Base-by-base conservation (phyloP, 2,329 filamentous ascomycete species). In the Emergomyces pasteurianus region DNA sequence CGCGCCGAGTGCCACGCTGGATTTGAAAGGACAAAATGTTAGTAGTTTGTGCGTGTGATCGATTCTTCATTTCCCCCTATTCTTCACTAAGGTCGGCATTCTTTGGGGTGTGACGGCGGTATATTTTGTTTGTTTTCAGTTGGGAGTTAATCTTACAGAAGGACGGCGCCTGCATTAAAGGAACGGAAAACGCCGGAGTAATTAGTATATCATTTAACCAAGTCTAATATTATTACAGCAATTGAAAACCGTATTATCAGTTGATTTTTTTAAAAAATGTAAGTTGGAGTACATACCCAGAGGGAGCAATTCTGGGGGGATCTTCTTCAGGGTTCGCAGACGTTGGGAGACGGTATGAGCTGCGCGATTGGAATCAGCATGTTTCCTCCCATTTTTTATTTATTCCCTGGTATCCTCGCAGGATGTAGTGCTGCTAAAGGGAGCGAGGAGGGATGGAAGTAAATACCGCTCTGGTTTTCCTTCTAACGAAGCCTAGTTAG, bases 301-400 rank as follows among this genome's bases (percentile, higher is more conserved):
- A 72, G 94, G 94, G 69, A 92, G 85, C 83, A 99, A 83, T 83
- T 99, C 94, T 69, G 90, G 86, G 68, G 94, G 94, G 73, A 97
- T 88, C 79, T 86, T 86, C 83, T 88, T 92, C 73, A 96, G 82
- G 74, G 86, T 87, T 75, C 92, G 89, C 71, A 99, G 82, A 75
- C 92, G 90, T 82, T 97, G 94, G 67, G 92, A 96, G 78, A 97
- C 86, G 71, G 92, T 96, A 81, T 97, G 94, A 75, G 90, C 94
- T 99, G 69, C 34, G 34, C 23, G 18, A 28, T 46, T 28, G 16
- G 6, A 9, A 26, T 59, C 40, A 50, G 56, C 21, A 16, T 12
- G 36, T 16, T 46, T 46, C n/a, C 43, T 46, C 16, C 1, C 9
- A 3, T 23, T n/a, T 6, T 46, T 46, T n/a, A 18, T 18, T 21